phyloP scores from a whole-genome alignment of 2,329 filamentous ascomycete species.

The Aspergillus puulaauensis region DNA sequence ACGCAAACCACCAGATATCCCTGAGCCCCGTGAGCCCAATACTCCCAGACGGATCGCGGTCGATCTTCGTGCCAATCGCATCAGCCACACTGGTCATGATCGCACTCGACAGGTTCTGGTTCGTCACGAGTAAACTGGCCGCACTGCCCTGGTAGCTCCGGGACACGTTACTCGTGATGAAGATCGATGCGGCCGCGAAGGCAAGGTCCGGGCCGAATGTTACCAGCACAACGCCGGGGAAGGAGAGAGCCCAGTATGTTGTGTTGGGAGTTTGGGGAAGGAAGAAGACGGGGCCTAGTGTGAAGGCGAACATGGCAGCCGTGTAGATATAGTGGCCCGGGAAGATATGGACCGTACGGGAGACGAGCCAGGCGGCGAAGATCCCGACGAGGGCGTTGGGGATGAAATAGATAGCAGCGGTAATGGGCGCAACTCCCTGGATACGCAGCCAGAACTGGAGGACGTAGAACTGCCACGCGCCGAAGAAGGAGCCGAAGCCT shows the following conservation, averaged over 20 bases:
- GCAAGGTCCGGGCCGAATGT: constrained; percentile 50
- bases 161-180: constrained; percentile 49
- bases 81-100: constrained; percentile 38
- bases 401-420: constrained; percentile 45
- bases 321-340: constrained; percentile 50
- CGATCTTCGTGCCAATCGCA: constrained; percentile 37
- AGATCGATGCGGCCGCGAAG: constrained; percentile 51
- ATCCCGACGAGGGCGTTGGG: constrained; percentile 49
- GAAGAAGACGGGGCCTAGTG: constrained; percentile 41
- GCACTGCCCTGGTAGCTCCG: constrained; percentile 49
- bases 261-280: constrained; percentile 42
- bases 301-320: constrained; percentile 44
- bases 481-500: constrained; percentile 47
- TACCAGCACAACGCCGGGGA: constrained; percentile 46
- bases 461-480: constrained; percentile 42
- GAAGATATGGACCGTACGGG: constrained; percentile 46
- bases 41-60: constrained; percentile 21
- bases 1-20: constrained; percentile 44
- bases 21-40: constrained; percentile 36
- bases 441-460: constrained; percentile 42
- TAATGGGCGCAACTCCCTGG: constrained; percentile 41
- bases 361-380: constrained; percentile 48
- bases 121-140: constrained; percentile 48
- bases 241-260: constrained; percentile 46
- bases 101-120: constrained; percentile 48